Conservation (phyloP, 768 basidiomycete species). For the Xanthoconium purpureum region DNA sequence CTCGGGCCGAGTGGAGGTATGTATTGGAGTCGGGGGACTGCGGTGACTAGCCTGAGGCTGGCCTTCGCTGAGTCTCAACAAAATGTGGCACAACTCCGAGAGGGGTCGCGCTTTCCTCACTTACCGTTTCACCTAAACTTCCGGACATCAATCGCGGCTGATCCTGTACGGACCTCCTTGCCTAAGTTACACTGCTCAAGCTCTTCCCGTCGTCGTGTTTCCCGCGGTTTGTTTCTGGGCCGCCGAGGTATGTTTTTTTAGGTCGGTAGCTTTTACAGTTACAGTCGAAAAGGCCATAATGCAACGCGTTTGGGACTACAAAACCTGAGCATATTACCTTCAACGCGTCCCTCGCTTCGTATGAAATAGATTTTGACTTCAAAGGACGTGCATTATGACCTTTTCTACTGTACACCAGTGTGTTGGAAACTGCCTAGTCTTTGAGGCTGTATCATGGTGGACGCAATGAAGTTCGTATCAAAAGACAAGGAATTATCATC, state of each 20-base stretch:
- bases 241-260: slow-evolving; percentile 20
- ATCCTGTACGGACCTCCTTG: not conserved
- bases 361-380: slow-evolving; percentile 16
- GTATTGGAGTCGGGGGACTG: too few species aligned
- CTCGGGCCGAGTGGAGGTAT: too few species aligned
- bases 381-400: slow-evolving; percentile 28
- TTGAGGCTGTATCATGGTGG: not conserved
- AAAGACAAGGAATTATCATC: not conserved
- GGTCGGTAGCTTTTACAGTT: not conserved
- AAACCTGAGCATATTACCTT: slow-evolving; percentile 10
- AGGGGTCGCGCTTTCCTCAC: too few species aligned
- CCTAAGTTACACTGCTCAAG: not conserved
- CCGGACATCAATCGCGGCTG: not conserved
- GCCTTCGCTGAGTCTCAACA: not conserved
- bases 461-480: not conserved
- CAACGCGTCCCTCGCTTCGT: slow-evolving; percentile 1
- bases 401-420: slow-evolving; percentile 18
- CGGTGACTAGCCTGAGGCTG: too few species aligned
- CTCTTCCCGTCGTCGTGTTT: not conserved
- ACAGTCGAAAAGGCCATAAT: slow-evolving; percentile 26
- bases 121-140: not conserved
- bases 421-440: not conserved
- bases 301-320: slow-evolving; percentile 23
- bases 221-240: not conserved
- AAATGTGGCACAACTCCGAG: not conserved